Conservation (phyloP, 805 yeast genomes). For the Kodamaea leandrae region DNA sequence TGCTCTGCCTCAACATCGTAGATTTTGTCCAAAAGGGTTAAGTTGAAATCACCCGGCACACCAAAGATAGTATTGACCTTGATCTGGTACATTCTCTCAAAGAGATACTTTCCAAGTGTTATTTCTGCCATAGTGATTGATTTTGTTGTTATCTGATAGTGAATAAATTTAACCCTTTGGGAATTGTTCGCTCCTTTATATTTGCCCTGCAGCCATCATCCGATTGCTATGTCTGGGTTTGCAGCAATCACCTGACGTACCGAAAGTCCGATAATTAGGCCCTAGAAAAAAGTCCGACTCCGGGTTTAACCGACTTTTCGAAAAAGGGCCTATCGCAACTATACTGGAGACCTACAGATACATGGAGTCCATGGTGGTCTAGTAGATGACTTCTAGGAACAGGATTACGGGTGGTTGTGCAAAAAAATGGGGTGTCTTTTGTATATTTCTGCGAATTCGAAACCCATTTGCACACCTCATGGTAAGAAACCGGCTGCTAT, state of each 20-base stretch:
- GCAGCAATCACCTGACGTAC: conserved; percentile 8
- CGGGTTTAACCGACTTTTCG: neutral
- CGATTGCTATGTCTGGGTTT: conserved; percentile 4
- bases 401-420: no score
- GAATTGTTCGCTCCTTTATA: conserved; percentile 1
- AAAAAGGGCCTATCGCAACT: no score
- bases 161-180: neutral
- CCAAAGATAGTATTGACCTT: conserved; percentile 32
- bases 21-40: conserved; percentile 32
- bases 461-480: no score
- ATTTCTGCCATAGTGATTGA: conserved; percentile 23
- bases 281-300: conserved; percentile 1
- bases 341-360: no score
- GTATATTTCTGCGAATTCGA: no score
- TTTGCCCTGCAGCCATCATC: conserved; percentile 2
- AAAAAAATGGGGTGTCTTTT: no score
- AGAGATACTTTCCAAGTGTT: conserved; percentile 30
- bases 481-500: no score
- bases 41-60: conserved; percentile 35
- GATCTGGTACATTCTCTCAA: conserved; percentile 33
- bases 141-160: conserved; percentile 1
- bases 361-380: no score
- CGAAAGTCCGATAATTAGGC: neutral
- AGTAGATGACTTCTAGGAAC: no score
- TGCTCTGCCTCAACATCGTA: conserved; percentile 25